Conservation (phyloP, 1,284 basidiomycete genomes). For the Trichosporon ovoides region DNA sequence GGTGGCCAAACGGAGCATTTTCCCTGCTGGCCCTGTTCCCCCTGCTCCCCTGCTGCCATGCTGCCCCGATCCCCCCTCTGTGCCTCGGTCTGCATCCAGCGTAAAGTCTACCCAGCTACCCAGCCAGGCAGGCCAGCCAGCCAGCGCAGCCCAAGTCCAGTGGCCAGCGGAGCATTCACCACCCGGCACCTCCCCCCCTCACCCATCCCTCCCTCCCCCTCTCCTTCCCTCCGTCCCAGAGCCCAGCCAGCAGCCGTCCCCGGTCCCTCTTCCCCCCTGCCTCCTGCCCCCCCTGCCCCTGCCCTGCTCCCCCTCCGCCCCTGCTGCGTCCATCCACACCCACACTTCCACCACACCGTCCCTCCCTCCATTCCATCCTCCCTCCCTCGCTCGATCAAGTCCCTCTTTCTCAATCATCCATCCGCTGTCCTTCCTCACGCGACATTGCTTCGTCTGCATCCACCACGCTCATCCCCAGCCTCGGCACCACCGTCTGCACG, state of each 20-base stretch:
- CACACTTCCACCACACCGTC: neutral
- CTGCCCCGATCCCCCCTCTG: no score
- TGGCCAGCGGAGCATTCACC: neutral
- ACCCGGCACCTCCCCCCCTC: no score
- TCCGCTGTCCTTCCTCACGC: neutral
- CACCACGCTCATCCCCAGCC: neutral
- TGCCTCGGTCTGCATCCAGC: no score
- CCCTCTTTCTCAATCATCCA: constrained; percentile 3
- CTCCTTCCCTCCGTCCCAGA: no score
- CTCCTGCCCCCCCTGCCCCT: no score
- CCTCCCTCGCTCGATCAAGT: neutral
- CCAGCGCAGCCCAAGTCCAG: no score
- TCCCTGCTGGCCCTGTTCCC: neutral
- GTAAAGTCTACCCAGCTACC: neutral
- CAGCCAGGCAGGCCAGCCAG: neutral
- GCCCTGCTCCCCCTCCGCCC: neutral
- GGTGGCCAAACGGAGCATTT: neutral
- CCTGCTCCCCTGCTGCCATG: neutral
- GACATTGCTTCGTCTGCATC: neutral
- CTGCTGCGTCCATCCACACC: neutral
- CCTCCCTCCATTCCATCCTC: constrained; percentile 4
- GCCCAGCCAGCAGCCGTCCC: no score
- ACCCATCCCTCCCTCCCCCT: no score
- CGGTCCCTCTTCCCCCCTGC: no score
- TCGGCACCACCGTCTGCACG: neutral